phyloP scores from a whole-genome alignment of 2,329 filamentous ascomycete genomes.

The Aspergillus persii region DNA sequence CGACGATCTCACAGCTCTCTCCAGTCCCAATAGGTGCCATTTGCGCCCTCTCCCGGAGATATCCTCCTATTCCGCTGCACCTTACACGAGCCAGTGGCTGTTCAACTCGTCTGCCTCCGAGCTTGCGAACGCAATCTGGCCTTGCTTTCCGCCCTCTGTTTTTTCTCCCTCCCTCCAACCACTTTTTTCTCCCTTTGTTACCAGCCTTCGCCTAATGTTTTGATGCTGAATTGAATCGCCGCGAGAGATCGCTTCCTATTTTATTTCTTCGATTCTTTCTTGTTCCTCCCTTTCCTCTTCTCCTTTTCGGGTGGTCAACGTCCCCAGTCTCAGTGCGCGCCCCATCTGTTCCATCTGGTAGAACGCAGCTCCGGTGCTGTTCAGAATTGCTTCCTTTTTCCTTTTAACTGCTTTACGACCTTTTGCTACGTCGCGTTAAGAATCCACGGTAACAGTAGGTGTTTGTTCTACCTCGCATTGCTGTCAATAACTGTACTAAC shows the following conservation, averaged over 20 bases:
- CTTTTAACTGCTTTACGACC: constrained; percentile 5
- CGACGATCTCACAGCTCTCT: neutral
- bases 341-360: neutral
- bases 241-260: constrained; percentile 16
- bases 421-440: constrained; percentile 9
- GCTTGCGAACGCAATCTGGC: constrained; percentile 19
- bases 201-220: constrained; percentile 11
- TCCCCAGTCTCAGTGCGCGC: too few relatives aligned
- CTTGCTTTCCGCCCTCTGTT: constrained; percentile 14
- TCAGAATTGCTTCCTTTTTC: neutral
- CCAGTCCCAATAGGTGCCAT: neutral
- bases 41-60: neutral
- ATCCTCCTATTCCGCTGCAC: neutral
- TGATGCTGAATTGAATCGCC: constrained; percentile 8
- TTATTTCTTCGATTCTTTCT: neutral
- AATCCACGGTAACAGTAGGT: constrained; percentile 10
- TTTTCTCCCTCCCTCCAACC: constrained; percentile 9
- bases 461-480: neutral
- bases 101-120: constrained; percentile 4
- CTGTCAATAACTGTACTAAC: neutral
- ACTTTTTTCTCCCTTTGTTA: constrained; percentile 7
- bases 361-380: neutral
- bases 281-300: neutral
- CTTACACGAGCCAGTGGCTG: neutral
- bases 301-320: neutral